Evolutionary conservation across 495 filamentous ascomycete species (phyloP).

Genomic region (Penicillium cinerascens): DNA sequence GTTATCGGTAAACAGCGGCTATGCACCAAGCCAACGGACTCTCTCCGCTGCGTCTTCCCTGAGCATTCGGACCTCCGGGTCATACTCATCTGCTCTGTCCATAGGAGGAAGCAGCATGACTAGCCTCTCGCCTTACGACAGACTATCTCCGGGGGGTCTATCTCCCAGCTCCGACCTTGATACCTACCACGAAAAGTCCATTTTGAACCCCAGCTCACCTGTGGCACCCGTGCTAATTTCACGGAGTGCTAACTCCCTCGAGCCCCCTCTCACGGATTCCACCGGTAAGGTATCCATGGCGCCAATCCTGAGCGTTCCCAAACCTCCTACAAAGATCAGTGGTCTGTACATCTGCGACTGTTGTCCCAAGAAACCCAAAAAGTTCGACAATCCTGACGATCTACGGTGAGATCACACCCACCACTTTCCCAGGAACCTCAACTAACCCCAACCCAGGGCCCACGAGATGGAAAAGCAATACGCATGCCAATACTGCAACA

Average conservation of each 20-base stretch:
- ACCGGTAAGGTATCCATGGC: conserved; percentile 45
- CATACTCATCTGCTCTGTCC: conserved; percentile 69
- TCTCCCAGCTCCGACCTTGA: conserved; percentile 62
- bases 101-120: conserved; percentile 68
- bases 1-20: conserved; percentile 54
- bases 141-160: conserved; percentile 67
- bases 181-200: conserved; percentile 39
- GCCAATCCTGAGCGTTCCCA: conserved; percentile 27
- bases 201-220: conserved; percentile 58
- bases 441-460: conserved; percentile 37
- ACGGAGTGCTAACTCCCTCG: conserved; percentile 21
- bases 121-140: conserved; percentile 67
- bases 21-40: conserved; percentile 60
- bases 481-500: conserved; percentile 83
- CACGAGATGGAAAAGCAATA: conserved; percentile 97
- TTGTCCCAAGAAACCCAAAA: conserved; percentile 98
- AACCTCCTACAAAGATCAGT: conserved; percentile 33
- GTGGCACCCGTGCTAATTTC: conserved; percentile 36
- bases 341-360: conserved; percentile 84
- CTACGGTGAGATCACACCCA: conserved; percentile 68
- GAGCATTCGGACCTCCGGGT: conserved; percentile 64
- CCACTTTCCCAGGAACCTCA: background rate
- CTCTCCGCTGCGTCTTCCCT: conserved; percentile 70
- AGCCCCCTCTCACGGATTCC: conserved; percentile 28
- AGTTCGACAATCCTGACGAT: conserved; percentile 85